Base-by-base conservation (phyloP, 805 yeast genomes). In the Clavispora fructus region DNA sequence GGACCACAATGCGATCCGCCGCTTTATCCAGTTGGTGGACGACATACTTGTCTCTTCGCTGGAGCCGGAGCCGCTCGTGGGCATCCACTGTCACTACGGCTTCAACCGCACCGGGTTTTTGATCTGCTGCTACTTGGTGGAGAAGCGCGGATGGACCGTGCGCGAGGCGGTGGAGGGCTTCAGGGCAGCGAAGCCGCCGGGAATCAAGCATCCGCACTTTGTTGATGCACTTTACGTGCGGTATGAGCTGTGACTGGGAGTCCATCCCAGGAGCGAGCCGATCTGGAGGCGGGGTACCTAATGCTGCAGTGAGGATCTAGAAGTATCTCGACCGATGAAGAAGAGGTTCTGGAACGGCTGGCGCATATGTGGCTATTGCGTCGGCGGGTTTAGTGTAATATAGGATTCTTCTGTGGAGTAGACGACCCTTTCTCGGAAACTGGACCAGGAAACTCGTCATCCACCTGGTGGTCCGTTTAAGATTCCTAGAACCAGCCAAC, bases 71-170 rank as follows among this genome's bases (percentile, higher is more conserved):
- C 78, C 78, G 6, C 63, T 71, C 25, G 65, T 83, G 7, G 88
- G 77, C 0, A 85, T 86, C 7, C 94, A 86, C 61, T 85, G 94
- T 59, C 94, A 85, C 60, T 85, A 85, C 58, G 94, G 92, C 6
- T 87, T 85, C 64, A 85, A 85, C 60, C 68, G 92, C 46, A 85
- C 92, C 0, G 92, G 94, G 2, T 85, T 79, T 55, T 69, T 86
- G 42, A 78, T 85, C 16, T 82, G 87, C 58, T 78, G 86, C 56
- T 86, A 81, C 58, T 65, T 85, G 56, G 73, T 86, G 23, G 88
- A 83, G 56, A 67, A 65, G 43, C 61, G 78, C 29, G 80, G 80
- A 0, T 78, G 85, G 78, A 57, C 73, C 4, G 87, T 85, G 2
- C 67, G 68, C 32, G 86, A 82, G 40, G 87, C 92, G 0, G 71